phyloP scores from a whole-genome alignment of 805 yeast genomes.

The Isabelozyma gotoi region DNA sequence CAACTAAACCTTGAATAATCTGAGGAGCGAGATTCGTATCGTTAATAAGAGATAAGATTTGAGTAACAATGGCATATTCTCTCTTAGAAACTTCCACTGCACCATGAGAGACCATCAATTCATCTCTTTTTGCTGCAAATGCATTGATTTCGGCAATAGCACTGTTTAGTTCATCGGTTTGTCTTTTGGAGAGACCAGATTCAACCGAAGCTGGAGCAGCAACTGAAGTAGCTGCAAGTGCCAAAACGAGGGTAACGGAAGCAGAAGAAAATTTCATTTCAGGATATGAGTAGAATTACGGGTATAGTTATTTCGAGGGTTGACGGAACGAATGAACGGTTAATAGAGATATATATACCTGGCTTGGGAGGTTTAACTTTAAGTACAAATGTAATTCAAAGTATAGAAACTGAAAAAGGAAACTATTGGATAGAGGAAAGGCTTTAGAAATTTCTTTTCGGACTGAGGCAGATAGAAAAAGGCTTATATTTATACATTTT shows the following conservation, averaged over 20 bases:
- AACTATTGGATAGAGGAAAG: too few species aligned
- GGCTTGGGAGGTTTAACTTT: too few species aligned
- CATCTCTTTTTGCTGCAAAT: constrained; percentile 29
- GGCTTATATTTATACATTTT: neutral
- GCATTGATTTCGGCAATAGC: constrained; percentile 27
- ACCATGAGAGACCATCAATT: constrained; percentile 8
- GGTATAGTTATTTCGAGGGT: too few species aligned
- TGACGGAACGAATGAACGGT: neutral
- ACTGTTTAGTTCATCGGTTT: constrained; percentile 20
- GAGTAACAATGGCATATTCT: constrained; percentile 41
- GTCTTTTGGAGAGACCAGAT: constrained; percentile 14
- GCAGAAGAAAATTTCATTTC: constrained; percentile 24
- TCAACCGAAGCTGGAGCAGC: constrained; percentile 23
- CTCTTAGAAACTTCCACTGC: constrained; percentile 27
- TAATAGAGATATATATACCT: neutral
- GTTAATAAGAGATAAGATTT: constrained; percentile 36
- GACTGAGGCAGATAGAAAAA: too few species aligned
- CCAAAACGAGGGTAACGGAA: constrained; percentile 17
- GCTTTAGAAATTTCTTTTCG: too few species aligned
- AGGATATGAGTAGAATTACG: too few species aligned
- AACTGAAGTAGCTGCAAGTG: constrained; percentile 15
- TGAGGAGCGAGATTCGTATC: constrained; percentile 36
- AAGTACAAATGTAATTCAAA: too few species aligned
- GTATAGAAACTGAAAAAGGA: too few species aligned
- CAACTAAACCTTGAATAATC: constrained; percentile 31